Evolutionary conservation across 2,329 filamentous ascomycete species (phyloP).

Genomic region (Aspergillus tubingensis): DNA sequence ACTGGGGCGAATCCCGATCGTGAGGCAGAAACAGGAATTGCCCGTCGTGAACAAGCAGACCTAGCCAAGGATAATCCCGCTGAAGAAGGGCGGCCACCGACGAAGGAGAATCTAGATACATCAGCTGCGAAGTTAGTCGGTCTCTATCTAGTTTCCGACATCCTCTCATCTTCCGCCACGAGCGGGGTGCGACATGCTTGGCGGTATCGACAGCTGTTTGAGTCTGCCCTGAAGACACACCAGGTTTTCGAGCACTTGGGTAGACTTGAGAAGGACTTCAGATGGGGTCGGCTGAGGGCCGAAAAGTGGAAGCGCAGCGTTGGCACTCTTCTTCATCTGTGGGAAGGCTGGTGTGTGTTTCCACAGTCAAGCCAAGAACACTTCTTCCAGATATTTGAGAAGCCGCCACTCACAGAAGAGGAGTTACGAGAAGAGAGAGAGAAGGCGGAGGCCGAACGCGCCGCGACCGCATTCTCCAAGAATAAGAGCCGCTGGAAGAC

Average conservation of each 20-base stretch:
- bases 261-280: constrained; percentile 67
- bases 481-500: constrained; percentile 50
- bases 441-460: constrained; percentile 45
- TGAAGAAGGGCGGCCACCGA: constrained; percentile 34
- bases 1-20: constrained; percentile 67
- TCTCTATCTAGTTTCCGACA: constrained; percentile 77
- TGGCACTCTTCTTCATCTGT: constrained; percentile 67
- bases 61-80: constrained; percentile 37
- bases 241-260: constrained; percentile 76
- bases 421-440: constrained; percentile 48
- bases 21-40: constrained; percentile 32
- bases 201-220: constrained; percentile 81
- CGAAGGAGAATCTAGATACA: constrained; percentile 59
- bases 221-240: constrained; percentile 66
- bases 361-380: constrained; percentile 71
- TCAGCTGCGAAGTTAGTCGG: constrained; percentile 76
- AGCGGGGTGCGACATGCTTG: constrained; percentile 80
- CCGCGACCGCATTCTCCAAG: constrained; percentile 38
- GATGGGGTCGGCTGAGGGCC: constrained; percentile 78
- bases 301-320: constrained; percentile 85
- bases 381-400: constrained; percentile 70
- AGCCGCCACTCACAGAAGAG: constrained; percentile 60
- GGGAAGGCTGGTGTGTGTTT: constrained; percentile 68
- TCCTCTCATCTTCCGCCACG: constrained; percentile 74
- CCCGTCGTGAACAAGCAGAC: constrained; percentile 37